Percentiles rank a stretch among this genome's conserved stretches.
These are phyloP conservation scores for Annona cherimola DNA, from an alignment of 164 flowering plant genomes.

Conservation along the genomic window DNA sequence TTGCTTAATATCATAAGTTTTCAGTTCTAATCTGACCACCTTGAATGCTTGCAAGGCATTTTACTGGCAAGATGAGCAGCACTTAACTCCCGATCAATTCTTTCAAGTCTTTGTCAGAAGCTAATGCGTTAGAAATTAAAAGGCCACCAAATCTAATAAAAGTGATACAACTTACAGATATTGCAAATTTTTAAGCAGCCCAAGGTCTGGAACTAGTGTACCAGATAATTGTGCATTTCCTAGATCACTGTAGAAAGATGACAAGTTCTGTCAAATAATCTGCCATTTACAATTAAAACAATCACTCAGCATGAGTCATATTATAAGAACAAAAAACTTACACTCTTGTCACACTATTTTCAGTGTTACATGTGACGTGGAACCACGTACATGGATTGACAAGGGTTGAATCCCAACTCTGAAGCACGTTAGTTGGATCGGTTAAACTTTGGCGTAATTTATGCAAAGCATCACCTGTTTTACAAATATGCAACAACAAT, in stretches of 20 bases:
- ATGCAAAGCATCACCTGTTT: conserved; percentile 87
- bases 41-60: no score
- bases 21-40: no score
- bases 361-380: conserved; percentile 91
- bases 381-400: conserved; percentile 97
- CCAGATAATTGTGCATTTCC: conserved; percentile 94
- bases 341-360: conserved; percentile 93
- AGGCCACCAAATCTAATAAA: not conserved
- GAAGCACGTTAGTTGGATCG: conserved; percentile 83
- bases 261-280: conserved; percentile 6
- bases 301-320: no score
- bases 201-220: conserved; percentile 77
- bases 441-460: conserved; percentile 53
- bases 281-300: not conserved
- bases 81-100: no score
- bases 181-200: conserved; percentile 73
- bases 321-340: conserved; percentile 21
- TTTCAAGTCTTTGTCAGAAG: no score
- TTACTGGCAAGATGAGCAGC: no score
- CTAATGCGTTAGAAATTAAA: not conserved
- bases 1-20: no score
- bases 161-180: conserved; percentile 60
- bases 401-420: conserved; percentile 96
- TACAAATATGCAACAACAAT: conserved; percentile 4
- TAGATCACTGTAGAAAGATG: conserved; percentile 56